A percentile compares a stretch with the other conserved stretches of the same genome.
These are phyloP conservation scores for Nicotiana undulata DNA, from an alignment of 257 asterid species.

Conservation along the genomic window DNA sequence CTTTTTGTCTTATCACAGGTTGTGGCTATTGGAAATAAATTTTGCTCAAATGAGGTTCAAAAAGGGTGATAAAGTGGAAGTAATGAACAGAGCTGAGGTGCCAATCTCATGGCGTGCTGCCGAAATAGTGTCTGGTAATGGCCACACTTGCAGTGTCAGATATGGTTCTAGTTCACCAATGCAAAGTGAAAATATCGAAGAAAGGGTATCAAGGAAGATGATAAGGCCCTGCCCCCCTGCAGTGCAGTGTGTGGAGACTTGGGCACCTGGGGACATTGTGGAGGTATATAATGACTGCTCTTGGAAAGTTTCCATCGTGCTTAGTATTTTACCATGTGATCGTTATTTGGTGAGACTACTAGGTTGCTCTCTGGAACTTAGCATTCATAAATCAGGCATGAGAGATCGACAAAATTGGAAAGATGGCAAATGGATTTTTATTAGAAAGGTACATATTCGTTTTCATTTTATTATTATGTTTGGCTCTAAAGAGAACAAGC, in stretches of 20 bases:
- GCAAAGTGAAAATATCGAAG: conserved; percentile 25
- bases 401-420: conserved; percentile 56
- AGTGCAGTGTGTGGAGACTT: conserved; percentile 25
- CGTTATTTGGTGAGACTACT: conserved; percentile 48
- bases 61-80: conserved; percentile 67
- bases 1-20: conserved; percentile 22
- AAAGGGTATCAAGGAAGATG: conserved; percentile 38
- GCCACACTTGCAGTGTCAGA: conserved; percentile 37
- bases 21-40: conserved; percentile 11
- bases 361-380: conserved; percentile 42
- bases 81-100: conserved; percentile 30
- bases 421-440: conserved; percentile 49
- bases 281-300: conserved; percentile 56
- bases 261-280: conserved; percentile 47
- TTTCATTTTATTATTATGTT: conserved; percentile 3
- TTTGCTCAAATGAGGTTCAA: conserved; percentile 44
- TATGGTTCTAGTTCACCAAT: conserved; percentile 34
- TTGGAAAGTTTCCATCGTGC: conserved; percentile 59
- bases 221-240: conserved; percentile 63
- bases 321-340: conserved; percentile 34
- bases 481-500: neutral
- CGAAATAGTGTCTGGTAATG: conserved; percentile 50
- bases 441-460: conserved; percentile 41
- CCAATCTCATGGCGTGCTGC: conserved; percentile 53
- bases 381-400: conserved; percentile 36